These are phyloP conservation scores for Trichoderma virens DNA, from an alignment of 495 filamentous ascomycete genomes.

Conservation along the genomic window DNA sequence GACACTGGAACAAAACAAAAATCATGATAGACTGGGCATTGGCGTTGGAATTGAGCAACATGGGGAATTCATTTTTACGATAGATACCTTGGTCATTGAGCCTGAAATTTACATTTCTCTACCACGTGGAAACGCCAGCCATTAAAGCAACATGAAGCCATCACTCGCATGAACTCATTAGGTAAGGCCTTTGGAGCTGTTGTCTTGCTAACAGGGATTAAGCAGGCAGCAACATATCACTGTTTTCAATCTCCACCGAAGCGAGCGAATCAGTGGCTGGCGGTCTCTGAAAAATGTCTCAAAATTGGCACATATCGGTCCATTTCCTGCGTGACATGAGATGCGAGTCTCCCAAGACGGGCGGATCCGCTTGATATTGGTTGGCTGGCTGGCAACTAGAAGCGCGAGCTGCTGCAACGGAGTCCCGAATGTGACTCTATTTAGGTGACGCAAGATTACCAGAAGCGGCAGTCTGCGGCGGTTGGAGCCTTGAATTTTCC, in stretches of 20 bases:
- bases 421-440: background rate
- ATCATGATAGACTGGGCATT: background rate
- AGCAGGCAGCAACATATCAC: background rate
- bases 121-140: too few species aligned
- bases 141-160: background rate
- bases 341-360: conserved; percentile 1
- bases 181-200: background rate
- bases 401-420: background rate
- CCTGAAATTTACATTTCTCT: background rate
- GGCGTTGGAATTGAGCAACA: background rate
- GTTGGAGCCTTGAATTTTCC: too few species aligned
- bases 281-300: background rate
- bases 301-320: background rate
- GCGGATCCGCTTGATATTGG: background rate
- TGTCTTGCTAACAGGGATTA: background rate
- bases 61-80: background rate
- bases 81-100: background rate
- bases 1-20: background rate
- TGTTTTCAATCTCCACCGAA: background rate
- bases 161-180: background rate
- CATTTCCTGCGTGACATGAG: background rate
- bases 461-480: too few species aligned
- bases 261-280: background rate
- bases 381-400: background rate
- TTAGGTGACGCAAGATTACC: background rate